phyloP scores from a whole-genome alignment of 768 basidiomycete species.

The Boletus barrowsii region DNA sequence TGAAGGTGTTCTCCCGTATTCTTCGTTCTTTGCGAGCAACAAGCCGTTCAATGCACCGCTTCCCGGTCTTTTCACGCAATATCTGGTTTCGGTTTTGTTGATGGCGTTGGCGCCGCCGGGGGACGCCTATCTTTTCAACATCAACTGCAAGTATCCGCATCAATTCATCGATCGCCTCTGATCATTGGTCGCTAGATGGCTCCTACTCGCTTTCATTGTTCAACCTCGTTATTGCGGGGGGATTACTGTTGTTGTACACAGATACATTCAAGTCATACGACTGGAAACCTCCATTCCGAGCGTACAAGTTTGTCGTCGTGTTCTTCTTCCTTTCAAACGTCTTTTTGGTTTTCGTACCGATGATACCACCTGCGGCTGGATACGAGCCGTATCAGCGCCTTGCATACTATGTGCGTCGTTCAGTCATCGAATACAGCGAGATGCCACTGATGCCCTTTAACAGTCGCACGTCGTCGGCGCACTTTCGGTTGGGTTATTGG shows the following conservation, averaged over 20 bases:
- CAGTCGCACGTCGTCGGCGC: constrained; percentile 52
- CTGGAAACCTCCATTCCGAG: constrained; percentile 67
- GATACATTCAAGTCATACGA: constrained; percentile 38
- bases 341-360: constrained; percentile 58
- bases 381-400: constrained; percentile 51
- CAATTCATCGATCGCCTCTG: neutral
- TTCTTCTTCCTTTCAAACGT: constrained; percentile 65
- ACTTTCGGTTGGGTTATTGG: constrained; percentile 45
- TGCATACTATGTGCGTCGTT: constrained; percentile 62
- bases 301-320: constrained; percentile 45
- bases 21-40: constrained; percentile 66
- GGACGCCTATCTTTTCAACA: constrained; percentile 70
- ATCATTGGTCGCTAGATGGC: constrained; percentile 37
- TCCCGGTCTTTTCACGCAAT: constrained; percentile 61
- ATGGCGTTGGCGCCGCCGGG: constrained; percentile 61
- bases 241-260: constrained; percentile 60
- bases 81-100: constrained; percentile 53
- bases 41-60: constrained; percentile 69
- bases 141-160: constrained; percentile 47
- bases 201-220: constrained; percentile 58
- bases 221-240: constrained; percentile 58
- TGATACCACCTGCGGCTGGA: constrained; percentile 58
- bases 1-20: constrained; percentile 65
- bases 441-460: neutral
- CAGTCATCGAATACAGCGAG: neutral